Evolutionary conservation across 179 eudicot species (phyloP).

Genomic region (Beta corolliflora): DNA sequence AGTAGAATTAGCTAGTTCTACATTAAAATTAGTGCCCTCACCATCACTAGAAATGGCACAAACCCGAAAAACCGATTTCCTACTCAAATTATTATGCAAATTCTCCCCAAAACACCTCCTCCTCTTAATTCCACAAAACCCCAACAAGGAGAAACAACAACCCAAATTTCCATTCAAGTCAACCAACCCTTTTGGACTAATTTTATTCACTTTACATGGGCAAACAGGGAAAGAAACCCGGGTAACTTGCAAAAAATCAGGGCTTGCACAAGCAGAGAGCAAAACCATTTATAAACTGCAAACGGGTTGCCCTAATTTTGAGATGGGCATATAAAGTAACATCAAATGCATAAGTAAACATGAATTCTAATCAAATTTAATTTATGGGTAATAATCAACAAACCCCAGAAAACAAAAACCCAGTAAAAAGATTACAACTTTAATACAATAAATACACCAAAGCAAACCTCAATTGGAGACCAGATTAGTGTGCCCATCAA

Average conservation of each 20-base stretch:
- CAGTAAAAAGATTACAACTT: constrained; percentile 9
- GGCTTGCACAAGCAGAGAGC: constrained; percentile 21
- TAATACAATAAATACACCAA: constrained; percentile 4
- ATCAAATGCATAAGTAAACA: constrained; percentile 26
- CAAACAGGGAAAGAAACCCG: constrained; percentile 8
- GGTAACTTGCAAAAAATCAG: constrained; percentile 16
- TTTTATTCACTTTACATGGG: constrained; percentile 13
- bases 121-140: constrained; percentile 28
- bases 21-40: constrained; percentile 35
- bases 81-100: constrained; percentile 18
- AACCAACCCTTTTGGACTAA: constrained; percentile 2
- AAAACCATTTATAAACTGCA: constrained; percentile 29
- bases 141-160: constrained; percentile 29
- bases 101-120: constrained; percentile 24
- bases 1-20: constrained; percentile 43
- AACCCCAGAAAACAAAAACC: constrained; percentile 3
- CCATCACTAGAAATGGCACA: constrained; percentile 45
- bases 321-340: constrained; percentile 29
- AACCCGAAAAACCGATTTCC: constrained; percentile 29
- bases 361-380: constrained; percentile 21
- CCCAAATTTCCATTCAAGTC: constrained; percentile 15
- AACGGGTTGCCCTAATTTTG: constrained; percentile 32
- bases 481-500: constrained; percentile 12
- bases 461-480: background rate
- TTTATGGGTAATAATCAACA: background rate